Percentiles rank a stretch among this genome's conserved stretches.
Conservation (phyloP, 768 basidiomycete species). For the Pluteus cervinus region DNA sequence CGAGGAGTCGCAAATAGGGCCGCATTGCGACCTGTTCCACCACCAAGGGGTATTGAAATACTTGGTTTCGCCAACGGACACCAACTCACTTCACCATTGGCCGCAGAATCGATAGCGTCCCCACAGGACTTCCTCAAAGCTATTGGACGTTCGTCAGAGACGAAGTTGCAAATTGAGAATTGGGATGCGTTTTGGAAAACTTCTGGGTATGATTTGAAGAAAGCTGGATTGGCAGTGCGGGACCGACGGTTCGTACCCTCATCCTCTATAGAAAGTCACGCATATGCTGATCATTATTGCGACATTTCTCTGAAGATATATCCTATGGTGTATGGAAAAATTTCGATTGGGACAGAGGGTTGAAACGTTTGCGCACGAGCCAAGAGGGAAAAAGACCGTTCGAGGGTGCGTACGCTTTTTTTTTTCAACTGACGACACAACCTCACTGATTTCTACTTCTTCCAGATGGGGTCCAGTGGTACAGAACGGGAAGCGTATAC, state of each 20-base stretch:
- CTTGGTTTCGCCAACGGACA: no score
- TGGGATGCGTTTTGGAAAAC: slow-evolving; percentile 74
- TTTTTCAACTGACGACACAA: not conserved
- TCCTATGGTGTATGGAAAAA: slow-evolving; percentile 83
- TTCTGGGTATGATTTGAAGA: slow-evolving; percentile 50
- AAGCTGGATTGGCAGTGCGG: slow-evolving; percentile 57
- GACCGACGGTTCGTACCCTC: slow-evolving; percentile 58
- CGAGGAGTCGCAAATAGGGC: slow-evolving; percentile 30
- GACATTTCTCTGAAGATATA: slow-evolving; percentile 47
- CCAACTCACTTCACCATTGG: no score
- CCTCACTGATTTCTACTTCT: slow-evolving; percentile 3
- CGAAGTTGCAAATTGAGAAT: slow-evolving; percentile 53
- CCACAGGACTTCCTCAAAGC: slow-evolving; percentile 64
- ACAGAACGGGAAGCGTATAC: slow-evolving; percentile 70
- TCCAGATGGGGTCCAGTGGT: slow-evolving; percentile 68
- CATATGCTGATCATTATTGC: slow-evolving; percentile 5
- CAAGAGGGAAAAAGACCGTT: slow-evolving; percentile 67
- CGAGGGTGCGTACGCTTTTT: slow-evolving; percentile 61
- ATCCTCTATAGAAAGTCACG: not conserved
- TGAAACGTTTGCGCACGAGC: slow-evolving; percentile 56
- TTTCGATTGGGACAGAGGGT: slow-evolving; percentile 54
- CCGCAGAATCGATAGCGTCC: slow-evolving; percentile 46
- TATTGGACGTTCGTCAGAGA: slow-evolving; percentile 65
- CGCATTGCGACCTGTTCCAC: slow-evolving; percentile 26
- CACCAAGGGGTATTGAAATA: slow-evolving; percentile 24